A percentile compares a stretch with the other conserved stretches of the same genome.
Conservation (phyloP, 2,329 filamentous ascomycete species). For the Cercospora nicotianae region DNA sequence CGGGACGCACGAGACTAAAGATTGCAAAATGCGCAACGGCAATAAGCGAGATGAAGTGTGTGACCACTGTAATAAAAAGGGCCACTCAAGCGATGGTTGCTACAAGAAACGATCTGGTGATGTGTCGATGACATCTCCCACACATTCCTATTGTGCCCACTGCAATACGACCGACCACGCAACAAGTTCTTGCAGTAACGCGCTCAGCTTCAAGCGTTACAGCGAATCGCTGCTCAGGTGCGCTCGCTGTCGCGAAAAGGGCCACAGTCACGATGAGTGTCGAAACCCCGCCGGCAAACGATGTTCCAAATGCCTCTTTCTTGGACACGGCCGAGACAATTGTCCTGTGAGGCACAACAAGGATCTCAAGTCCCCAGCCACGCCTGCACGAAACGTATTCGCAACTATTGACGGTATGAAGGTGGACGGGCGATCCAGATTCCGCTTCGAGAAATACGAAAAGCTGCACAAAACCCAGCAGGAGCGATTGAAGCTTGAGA, state of each 20-base stretch:
- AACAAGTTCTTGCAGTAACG: conserved; percentile 6
- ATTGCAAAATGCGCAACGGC: background rate
- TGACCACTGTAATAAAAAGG: background rate
- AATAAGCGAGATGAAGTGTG: background rate
- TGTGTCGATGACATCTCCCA: background rate
- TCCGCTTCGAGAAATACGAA: background rate
- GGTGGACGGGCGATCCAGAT: background rate
- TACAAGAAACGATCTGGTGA: background rate
- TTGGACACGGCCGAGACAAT: conserved; percentile 7
- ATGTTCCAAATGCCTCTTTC: conserved; percentile 9
- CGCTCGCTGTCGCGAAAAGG: conserved; percentile 9
- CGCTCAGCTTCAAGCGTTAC: background rate
- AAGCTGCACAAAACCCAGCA: conserved; percentile 2
- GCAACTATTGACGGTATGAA: background rate
- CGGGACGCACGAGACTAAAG: background rate
- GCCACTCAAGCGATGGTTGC: background rate
- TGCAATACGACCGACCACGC: conserved; percentile 14
- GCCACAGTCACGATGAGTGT: conserved; percentile 19
- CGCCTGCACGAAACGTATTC: background rate
- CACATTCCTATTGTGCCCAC: conserved; percentile 9
- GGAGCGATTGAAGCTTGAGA: background rate
- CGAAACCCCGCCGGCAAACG: conserved; percentile 8
- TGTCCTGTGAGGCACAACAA: background rate
- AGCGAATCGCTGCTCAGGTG: conserved; percentile 12
- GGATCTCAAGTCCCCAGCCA: conserved; percentile 3